phyloP scores from a whole-genome alignment of 345 rosid genomes.

The Hirschfeldia incana region DNA sequence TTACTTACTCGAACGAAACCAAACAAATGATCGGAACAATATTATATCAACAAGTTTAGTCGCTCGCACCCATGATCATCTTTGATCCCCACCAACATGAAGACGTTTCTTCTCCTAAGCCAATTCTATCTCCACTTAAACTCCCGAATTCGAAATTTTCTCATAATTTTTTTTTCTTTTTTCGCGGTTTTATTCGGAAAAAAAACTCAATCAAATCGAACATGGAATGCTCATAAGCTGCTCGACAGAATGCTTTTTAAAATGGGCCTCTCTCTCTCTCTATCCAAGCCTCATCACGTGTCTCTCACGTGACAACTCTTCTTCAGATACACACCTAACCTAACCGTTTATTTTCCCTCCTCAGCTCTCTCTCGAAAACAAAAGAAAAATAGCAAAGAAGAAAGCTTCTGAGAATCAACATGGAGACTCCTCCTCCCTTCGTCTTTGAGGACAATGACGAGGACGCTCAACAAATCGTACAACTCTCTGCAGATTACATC shows the following conservation, averaged over 20 bases:
- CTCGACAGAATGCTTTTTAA: background rate
- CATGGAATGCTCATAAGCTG: background rate
- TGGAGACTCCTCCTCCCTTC: background rate
- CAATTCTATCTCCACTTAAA: background rate
- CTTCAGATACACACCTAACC: background rate
- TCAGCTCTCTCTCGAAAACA: background rate
- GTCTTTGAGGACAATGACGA: background rate
- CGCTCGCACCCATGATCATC: background rate
- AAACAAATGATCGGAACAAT: background rate
- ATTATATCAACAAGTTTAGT: too few relatives aligned
- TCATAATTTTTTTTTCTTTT: background rate
- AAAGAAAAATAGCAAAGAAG: background rate
- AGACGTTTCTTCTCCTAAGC: background rate
- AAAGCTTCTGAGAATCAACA: background rate
- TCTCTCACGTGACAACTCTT: background rate
- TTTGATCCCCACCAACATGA: background rate
- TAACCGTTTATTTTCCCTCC: background rate
- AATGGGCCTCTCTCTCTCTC: background rate
- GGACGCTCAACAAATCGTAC: background rate
- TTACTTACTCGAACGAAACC: too few relatives aligned
- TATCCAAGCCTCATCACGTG: background rate
- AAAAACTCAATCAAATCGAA: background rate
- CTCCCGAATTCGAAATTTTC: background rate
- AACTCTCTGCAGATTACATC: background rate
- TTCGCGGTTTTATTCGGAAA: background rate